Conservation (phyloP, 129 eudicot genomes). For the sunflower (Helianthus annuus) region DNA sequence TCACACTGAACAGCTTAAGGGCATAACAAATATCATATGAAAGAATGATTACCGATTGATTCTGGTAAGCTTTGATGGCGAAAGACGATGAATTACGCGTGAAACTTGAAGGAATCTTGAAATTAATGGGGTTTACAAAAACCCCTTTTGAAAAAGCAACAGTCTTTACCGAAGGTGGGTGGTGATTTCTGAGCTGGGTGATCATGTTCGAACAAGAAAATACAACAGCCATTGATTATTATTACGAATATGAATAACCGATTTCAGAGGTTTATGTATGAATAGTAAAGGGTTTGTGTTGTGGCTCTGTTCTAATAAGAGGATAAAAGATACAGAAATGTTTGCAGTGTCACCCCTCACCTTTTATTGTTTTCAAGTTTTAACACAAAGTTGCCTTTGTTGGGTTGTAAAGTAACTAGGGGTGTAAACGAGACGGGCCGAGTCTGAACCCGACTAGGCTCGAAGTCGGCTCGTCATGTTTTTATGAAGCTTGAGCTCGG, state of each 20-base stretch:
- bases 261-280: conserved; percentile 6
- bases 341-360: neutral
- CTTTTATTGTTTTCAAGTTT: neutral
- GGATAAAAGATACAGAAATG: conserved; percentile 14
- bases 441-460: too few species aligned
- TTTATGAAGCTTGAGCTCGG: too few species aligned
- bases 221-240: conserved; percentile 29
- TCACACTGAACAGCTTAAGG: neutral
- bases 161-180: conserved; percentile 18
- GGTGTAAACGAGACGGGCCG: too few species aligned
- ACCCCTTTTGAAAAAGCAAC: conserved; percentile 20
- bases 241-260: neutral
- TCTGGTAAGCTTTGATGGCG: conserved; percentile 19
- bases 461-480: too few species aligned
- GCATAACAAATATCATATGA: conserved; percentile 7
- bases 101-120: conserved; percentile 23
- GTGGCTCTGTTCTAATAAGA: conserved; percentile 2
- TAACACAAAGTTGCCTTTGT: too few species aligned
- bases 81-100: conserved; percentile 13
- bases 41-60: conserved; percentile 24
- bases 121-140: conserved; percentile 28
- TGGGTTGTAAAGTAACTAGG: too few species aligned
- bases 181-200: conserved; percentile 16
- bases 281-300: conserved; percentile 15
- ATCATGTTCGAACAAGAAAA: conserved; percentile 32